Base-by-base conservation (phyloP, 257 asterid genomes). In the Solanum bukasovii region DNA sequence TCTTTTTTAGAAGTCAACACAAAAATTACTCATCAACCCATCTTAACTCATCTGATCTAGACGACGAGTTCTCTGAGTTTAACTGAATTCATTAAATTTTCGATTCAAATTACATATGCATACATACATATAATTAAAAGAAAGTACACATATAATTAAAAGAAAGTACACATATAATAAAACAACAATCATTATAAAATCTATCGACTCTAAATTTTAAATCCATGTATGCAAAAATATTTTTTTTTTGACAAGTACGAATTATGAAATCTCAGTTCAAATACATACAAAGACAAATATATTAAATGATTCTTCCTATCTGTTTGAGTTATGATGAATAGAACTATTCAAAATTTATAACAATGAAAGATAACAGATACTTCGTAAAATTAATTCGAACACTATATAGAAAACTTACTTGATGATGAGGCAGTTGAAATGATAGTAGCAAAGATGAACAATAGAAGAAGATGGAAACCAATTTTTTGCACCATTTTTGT, bases 211-310 rank as follows among this genome's bases (percentile, higher is more conserved):
- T 23, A 38, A 77, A 38, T 77, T 16, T 0, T 74, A 74, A 4
- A 74, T 74, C 0, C 5, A 20, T 20, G 0, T 74, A 35, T 10
- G 18, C 0, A 74, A 35, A 7, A 73, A 20, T 0, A 16, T 72
- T 1, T 4, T 1, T 42, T 27, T 13, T 70, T 31, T 71, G 1
- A 31, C 0, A 9, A 10, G 1, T 1, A 8, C 1, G 2, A 73
- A 35, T 74, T 0, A 35, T 74, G 8, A 71, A 7, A 10, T 16
- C 1, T 71, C 13, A 5, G 4, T 16, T 31, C 78, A 71, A 14
- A 31, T 14, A 0, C 23, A 14, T 3, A 7, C 3, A 2, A 70
- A 70, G 1, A 0, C 0, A 34, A 34, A 31, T 1, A 34, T 20
- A 20, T 34, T 31, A 34, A 5, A 0, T 34, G 0, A 73, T 34